Percentiles rank a stretch among this genome's conserved stretches.
Evolutionary conservation across 78 protist genomes (phyloP).

Genomic region (Protostelium mycophagum): DNA sequence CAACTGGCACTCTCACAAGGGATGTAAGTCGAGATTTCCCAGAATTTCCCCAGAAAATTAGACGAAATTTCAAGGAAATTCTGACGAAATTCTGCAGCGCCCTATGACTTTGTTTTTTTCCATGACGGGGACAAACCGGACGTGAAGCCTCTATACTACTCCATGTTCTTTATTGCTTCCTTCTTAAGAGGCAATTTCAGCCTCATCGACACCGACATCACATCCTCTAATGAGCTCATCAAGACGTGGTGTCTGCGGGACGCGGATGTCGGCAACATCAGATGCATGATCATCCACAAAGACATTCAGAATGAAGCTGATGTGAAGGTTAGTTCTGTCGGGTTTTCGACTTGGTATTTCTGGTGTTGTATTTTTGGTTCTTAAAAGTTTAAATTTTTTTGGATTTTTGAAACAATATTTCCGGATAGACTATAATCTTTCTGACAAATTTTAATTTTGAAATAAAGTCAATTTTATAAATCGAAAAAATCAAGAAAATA

Average conservation of each 20-base stretch:
- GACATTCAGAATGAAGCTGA: too few species aligned
- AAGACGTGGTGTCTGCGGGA: neutral
- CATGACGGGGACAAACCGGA: neutral
- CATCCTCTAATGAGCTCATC: neutral
- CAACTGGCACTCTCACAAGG: neutral
- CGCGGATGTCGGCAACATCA: neutral
- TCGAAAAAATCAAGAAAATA: neutral
- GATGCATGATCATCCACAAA: neutral
- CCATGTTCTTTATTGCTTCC: neutral
- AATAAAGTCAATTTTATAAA: neutral
- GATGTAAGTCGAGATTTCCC: neutral
- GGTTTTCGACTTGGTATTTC: too few species aligned
- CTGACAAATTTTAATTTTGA: too few species aligned
- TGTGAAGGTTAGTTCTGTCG: too few species aligned
- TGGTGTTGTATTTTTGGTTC: too few species aligned
- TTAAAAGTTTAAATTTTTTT: too few species aligned
- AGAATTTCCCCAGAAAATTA: neutral
- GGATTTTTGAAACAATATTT: too few species aligned
- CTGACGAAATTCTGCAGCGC: too few species aligned
- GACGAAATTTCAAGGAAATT: too few species aligned
- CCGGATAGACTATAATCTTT: too few species aligned
- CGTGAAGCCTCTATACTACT: neutral
- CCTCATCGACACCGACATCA: neutral
- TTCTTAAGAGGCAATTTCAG: neutral
- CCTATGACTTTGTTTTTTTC: neutral